Evolutionary conservation across 106 monocot species (phyloP), one percentile per base, ranked within the genome.

Genomic region (Alisma plantagoaquatica): DNA sequence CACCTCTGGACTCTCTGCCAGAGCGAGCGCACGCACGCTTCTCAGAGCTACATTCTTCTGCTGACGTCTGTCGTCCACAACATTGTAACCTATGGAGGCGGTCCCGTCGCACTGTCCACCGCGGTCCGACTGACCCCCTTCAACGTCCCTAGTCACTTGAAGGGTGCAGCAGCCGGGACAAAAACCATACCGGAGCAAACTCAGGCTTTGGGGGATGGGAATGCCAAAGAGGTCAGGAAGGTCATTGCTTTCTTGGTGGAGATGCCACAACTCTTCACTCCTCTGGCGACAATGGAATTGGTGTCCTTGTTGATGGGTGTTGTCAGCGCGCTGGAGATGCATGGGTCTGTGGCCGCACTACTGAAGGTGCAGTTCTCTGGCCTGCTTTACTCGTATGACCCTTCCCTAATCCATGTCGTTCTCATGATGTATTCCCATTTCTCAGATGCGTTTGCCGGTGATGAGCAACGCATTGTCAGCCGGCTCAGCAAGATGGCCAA

Each of bases 341-440:
- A 60, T 41, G 77, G 78, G 27, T 70, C 78, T 9, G 75, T 78
- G 1, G 66, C 83, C 4, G 76, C 82, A 24, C 70, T 84, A 27
- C 46, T 96, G 72, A 96, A 96, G 81, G 96, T 96, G 73, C 83
- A 84, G 63, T 88, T 96, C 74, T 84, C 75, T 59, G 81, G 96
- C 53, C 68, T 96, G 73, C 54, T 88, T 43, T 71, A 71, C 62
- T 77, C 80, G 44, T 84, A 78, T 62, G 71, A 84, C 55, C 88
- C 84, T 20, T 47, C 84, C 35, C 81, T 88, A 43, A 61, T 60
- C 59, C 96, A 96, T 67, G 72, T 74, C 18, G 73, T 88, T 59
- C 84, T 96, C 59, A 76, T 64, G 60, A 64, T 96, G 49, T 83
- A 73, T 60, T 60, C 71, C 18, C 63, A 73, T 29, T 96, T 96